Base-by-base conservation (phyloP, 192 early-diverging fungal genomes). In the Podila epicladia region DNA sequence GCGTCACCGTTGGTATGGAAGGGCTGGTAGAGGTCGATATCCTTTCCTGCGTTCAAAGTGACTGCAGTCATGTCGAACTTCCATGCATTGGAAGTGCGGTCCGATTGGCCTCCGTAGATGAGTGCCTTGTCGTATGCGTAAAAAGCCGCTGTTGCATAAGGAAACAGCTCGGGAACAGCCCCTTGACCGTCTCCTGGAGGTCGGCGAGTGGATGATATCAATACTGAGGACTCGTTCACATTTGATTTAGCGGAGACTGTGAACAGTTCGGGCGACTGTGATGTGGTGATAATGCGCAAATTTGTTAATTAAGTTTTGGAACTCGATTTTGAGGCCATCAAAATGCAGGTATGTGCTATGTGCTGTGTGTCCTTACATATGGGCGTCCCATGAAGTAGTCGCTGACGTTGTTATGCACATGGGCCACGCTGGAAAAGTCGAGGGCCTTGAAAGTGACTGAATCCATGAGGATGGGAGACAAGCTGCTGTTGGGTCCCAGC, bases 61-160 rank as follows among this genome's bases (percentile, higher is more conserved):
- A 73, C 57, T 1, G 51, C 33, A 0, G 62, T 28, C 26, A 69
- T 20, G 15, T 66, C 66, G 61, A 80, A 80, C 24, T 19, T 49
- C 77, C 77, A 80, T 22, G 55, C 72, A 58, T 80, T 80, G 66
- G 11, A 53, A 0, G 55, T 3, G 33, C 13, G 17, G 11, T 73
- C 32, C 5, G 32, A 51, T 15, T 26, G 71, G 20, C 77, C 77
- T 65, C 77, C 77, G 22, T 80, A 80, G 28, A 69, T 48, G 24
- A 73, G 57, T 2, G 29, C 66, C 4, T 48, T 26, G 26, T 22
- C 15, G 15, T 45, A 32, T 6, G 11, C 13, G 35, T 62, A 64
- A 38, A 63, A 61, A 49, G 77, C 71, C 4, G 77, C 71, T 13
- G 77, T 62, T 7, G 59, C 70, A 69, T 69, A 80, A 19, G 64